phyloP scores from a whole-genome alignment of 2,329 filamentous ascomycete genomes.

The Aspergillus hiratsukae region DNA sequence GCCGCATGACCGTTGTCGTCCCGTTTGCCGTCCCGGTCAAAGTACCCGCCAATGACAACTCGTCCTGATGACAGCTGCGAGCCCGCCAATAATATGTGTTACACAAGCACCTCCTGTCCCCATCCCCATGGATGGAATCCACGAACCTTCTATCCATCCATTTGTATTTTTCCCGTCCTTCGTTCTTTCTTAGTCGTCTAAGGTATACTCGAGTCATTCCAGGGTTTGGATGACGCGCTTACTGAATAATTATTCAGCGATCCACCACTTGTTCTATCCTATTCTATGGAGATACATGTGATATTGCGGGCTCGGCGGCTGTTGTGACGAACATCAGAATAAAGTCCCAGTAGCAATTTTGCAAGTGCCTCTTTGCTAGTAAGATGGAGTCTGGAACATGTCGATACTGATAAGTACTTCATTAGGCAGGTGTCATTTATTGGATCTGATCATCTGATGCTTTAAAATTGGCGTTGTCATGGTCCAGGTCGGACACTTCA shows the following conservation, averaged over 20 bases:
- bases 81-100: neutral
- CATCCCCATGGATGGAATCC: neutral
- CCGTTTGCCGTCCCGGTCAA: neutral
- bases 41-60: neutral
- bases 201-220: neutral
- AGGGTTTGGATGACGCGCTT: neutral
- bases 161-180: neutral
- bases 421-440: neutral
- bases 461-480: neutral
- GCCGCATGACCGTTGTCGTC: neutral
- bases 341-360: neutral
- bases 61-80: neutral
- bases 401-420: neutral
- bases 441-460: neutral
- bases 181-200: too few relatives aligned
- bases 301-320: neutral
- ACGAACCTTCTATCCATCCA: neutral
- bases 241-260: neutral
- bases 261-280: neutral
- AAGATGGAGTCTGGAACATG: neutral
- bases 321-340: neutral
- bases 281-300: neutral
- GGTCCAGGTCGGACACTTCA: neutral
- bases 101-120: neutral
- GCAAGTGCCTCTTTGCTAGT: neutral